Conservation (phyloP, 1,139 yeast genomes). For the Tardiomyces depauwii region DNA sequence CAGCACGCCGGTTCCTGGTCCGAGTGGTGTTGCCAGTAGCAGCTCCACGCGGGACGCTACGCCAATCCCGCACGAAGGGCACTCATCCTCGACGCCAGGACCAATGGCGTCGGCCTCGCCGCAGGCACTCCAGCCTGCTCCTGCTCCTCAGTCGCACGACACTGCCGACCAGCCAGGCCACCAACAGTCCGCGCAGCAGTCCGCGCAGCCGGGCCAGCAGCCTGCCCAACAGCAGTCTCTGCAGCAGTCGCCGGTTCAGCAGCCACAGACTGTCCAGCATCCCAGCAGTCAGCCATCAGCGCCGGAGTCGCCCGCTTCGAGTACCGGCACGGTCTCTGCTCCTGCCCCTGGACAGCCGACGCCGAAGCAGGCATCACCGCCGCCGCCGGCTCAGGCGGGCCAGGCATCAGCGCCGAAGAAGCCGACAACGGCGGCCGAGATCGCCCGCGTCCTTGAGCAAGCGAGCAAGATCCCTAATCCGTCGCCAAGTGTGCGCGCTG, state of each 20-base stretch:
- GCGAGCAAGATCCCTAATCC: conserved; percentile 28
- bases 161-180: too few relatives aligned
- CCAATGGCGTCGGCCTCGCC: not conserved
- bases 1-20: not conserved
- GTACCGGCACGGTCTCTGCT: conserved; percentile 2
- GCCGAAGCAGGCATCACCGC: conserved; percentile 2
- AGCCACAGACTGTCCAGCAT: too few relatives aligned
- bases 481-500: conserved; percentile 23
- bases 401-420: conserved; percentile 7
- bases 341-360: conserved; percentile 1
- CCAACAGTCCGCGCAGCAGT: conserved; percentile 1
- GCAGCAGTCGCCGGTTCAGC: too few relatives aligned
- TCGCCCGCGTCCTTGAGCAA: conserved; percentile 25
- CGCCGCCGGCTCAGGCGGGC: conserved; percentile 4
- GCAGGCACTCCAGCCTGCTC: too few relatives aligned
- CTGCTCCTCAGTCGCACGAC: too few relatives aligned
- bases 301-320: conserved; percentile 1
- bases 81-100: not conserved
- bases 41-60: not conserved
- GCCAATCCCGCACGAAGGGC: not conserved
- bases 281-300: too few relatives aligned
- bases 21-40: not conserved
- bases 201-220: too few relatives aligned
- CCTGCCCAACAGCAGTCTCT: too few relatives aligned
- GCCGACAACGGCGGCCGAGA: conserved; percentile 20